These are phyloP conservation scores for Claviceps quebecensis DNA, from an alignment of 2,329 filamentous ascomycete species.

Conservation along the genomic window DNA sequence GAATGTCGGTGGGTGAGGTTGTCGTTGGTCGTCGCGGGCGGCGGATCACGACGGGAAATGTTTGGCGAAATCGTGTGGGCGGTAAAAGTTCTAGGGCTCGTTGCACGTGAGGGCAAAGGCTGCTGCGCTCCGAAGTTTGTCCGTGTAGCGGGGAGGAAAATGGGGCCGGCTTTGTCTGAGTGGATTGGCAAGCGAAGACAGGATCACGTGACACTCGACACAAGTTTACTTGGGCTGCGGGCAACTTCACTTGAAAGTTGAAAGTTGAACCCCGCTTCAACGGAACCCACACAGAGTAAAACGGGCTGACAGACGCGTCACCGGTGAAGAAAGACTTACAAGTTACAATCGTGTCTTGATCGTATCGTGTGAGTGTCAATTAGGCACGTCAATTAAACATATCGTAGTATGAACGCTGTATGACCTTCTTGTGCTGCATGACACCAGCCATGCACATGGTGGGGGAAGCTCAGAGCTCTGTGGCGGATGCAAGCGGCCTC, in stretches of 20 bases:
- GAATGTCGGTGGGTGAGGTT: slow-evolving; percentile 30
- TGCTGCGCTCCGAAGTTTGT: slow-evolving; percentile 14
- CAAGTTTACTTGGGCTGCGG: no score
- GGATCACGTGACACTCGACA: neutral
- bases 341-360: no score
- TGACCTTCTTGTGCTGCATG: no score
- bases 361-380: no score
- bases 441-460: neutral
- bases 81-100: slow-evolving; percentile 31
- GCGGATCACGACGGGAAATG: slow-evolving; percentile 23
- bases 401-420: no score
- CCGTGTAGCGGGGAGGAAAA: slow-evolving; percentile 4
- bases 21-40: slow-evolving; percentile 20
- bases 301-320: no score
- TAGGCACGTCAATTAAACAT: no score
- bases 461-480: neutral
- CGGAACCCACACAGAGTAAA: no score
- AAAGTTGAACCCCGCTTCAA: no score
- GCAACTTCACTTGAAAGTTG: no score
- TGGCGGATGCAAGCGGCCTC: neutral
- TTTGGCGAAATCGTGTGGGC: slow-evolving; percentile 29
- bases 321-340: no score
- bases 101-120: slow-evolving; percentile 23
- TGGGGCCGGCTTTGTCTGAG: neutral
- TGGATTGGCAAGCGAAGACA: neutral